Evolutionary conservation across 2,329 filamentous ascomycete genomes (phyloP), one percentile per base, ranked within the genome.

Genomic region (Calonectria honghensis): DNA sequence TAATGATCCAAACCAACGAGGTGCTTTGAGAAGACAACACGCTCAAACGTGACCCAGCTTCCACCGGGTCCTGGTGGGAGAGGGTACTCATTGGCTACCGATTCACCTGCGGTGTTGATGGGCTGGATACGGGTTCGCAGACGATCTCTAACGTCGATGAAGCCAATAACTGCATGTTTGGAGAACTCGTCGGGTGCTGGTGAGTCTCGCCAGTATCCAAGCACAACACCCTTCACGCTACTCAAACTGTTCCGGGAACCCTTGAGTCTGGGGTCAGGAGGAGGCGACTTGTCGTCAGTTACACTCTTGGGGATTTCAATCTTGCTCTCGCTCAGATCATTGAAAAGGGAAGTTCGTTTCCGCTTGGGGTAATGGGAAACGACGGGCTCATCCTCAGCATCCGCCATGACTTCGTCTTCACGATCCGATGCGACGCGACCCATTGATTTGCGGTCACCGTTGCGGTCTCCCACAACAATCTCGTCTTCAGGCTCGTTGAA

Each of bases 11-110:
- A 83, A 3, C 88, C 87, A 18, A 90, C 84, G 0, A 93, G 88
- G 72, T 92, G 90, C 10, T 88, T 82, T 3, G 90, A 88, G 78
- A 93, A 93, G 29, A 91, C 88, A 37, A 93, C 87, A 27, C 90
- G 86, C 72, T 92, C 89, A 77, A 93, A 93, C 0, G 91, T 92
- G 31, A 93, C 90, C 91, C 91, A 93, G 80, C 90, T 92, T 68
- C 90, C 91, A 29, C 91, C 91, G 1, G 91, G 90, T 0, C 91
- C 91, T 3, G 90, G 88, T 1, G 91, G 91, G 5, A 91, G 79
- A 39, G 90, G 85, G 80, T 87, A 87, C 35, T 86, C 84, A 51
- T 85, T 81, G 7, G 87, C 84, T 35, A 92, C 85, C 3, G 85
- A 79, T 14, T 89, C 86, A 16, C 90, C 90, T 3, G 83, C 80